Evolutionary conservation across 768 basidiomycete species (phyloP), one percentile per base, ranked within the genome.

Genomic region (Termitomyces sp.): DNA sequence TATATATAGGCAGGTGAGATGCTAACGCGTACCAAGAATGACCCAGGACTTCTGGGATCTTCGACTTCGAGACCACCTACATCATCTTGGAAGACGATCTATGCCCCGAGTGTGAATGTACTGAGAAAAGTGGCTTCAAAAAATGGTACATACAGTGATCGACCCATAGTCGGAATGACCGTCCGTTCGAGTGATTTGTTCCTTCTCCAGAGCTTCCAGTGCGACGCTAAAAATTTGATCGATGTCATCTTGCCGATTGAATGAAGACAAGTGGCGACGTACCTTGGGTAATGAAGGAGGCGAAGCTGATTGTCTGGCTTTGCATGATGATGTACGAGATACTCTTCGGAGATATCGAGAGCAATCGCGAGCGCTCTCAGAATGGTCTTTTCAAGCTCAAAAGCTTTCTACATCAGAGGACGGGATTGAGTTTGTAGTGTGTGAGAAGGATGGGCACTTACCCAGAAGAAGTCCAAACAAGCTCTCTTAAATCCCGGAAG

Each of bases 21-120:
- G 17, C n/a, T n/a, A 27, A 19, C n/a, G 32, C 68, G 40, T 59
- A 72, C 76, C 41, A 67, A 55, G 60, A 78, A 79, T 42, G 66
- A 52, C 2, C 79, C 82, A 5, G 79, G 75, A 19, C 67, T 62
- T 40, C 72, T 68, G 0, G 82, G 81, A 62, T 80, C 76, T 63
- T 85, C 81, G 5, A 86, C 78, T 62, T 88, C 83, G 3, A 86
- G 71, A 0, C 86, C 86, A 6, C 84, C 84, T 2, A 78, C 73
- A 5, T 77, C 72, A 61, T 86, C 84, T 67, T 86, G 85, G 49
- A 85, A 72, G 3, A 88, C 67, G 7, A 85, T 67, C 52, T 75
- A 46, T 37, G 10, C 4, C 35, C 28, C 21, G 16, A 25, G 10
- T 23, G 40, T 52, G 23, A 46, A 35, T 56, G 32, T n/a, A 1